Evolutionary conservation across 257 asterid genomes (phyloP).

Genomic region (Petunia secreta): DNA sequence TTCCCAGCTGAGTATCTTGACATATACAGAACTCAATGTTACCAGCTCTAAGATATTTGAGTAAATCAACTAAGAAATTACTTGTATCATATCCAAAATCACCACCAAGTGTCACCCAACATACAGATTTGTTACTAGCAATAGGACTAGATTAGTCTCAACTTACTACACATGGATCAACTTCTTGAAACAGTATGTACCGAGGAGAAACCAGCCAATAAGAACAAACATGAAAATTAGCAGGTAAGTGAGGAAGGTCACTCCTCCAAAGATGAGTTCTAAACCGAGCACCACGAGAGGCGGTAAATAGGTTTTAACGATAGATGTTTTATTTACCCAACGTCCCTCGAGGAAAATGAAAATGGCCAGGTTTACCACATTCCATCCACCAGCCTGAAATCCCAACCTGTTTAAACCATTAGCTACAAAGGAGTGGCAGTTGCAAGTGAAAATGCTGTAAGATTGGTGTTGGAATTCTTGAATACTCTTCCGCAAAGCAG

Average conservation of each 20-base stretch:
- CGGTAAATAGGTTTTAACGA: constrained; percentile 63
- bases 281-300: constrained; percentile 54
- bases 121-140: not conserved
- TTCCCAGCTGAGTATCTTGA: not conserved
- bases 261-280: constrained; percentile 75
- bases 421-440: constrained; percentile 95
- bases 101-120: not conserved
- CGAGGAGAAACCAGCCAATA: constrained; percentile 82
- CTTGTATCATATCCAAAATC: constrained; percentile 18
- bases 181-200: constrained; percentile 72
- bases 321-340: constrained; percentile 65
- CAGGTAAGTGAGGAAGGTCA: constrained; percentile 55
- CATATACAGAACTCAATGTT: not conserved
- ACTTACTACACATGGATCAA: constrained; percentile 61
- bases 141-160: not conserved
- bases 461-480: constrained; percentile 87
- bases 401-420: constrained; percentile 84
- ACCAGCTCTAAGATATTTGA: not conserved
- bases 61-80: not conserved
- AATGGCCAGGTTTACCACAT: constrained; percentile 80
- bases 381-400: constrained; percentile 79
- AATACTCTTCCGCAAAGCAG: constrained; percentile 69
- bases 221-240: constrained; percentile 56
- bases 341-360: constrained; percentile 67
- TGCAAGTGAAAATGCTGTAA: constrained; percentile 90